Percentiles rank a stretch among this genome's conserved stretches.
Conservation (phyloP, 2,329 filamentous ascomycete species). For the Cordyceps cicadae region DNA sequence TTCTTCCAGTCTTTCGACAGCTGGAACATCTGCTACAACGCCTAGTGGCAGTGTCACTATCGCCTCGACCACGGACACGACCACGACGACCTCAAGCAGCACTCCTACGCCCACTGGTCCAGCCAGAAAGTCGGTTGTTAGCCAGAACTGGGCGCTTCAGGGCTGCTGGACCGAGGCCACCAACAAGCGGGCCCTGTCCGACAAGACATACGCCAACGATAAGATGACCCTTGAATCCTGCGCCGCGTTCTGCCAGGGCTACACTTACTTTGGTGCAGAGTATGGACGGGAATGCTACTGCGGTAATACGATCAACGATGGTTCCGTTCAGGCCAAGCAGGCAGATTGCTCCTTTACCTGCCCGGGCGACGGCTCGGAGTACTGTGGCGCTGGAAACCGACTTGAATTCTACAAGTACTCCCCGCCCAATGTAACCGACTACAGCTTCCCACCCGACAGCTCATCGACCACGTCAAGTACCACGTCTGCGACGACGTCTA, state of each 20-base stretch:
- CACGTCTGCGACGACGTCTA: neutral
- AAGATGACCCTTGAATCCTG: slow-evolving; percentile 29
- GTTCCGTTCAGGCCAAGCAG: slow-evolving; percentile 22
- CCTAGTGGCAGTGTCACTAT: neutral
- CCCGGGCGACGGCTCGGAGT: slow-evolving; percentile 23
- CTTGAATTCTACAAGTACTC: slow-evolving; percentile 26
- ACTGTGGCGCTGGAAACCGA: slow-evolving; percentile 27
- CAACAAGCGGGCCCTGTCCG: slow-evolving; percentile 23
- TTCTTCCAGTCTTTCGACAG: neutral
- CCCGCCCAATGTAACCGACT: neutral
- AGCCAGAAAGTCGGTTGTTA: slow-evolving; percentile 18
- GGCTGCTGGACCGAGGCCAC: slow-evolving; percentile 31
- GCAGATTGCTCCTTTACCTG: slow-evolving; percentile 27
- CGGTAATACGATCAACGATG: slow-evolving; percentile 24
- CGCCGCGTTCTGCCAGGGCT: slow-evolving; percentile 23
- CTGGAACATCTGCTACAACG: neutral
- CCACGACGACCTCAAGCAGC: slow-evolving; percentile 13
- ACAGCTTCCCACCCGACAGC: neutral
- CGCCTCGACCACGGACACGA: neutral
- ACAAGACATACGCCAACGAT: slow-evolving; percentile 22
- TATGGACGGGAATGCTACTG: slow-evolving; percentile 33
- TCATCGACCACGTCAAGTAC: neutral
- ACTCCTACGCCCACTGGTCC: slow-evolving; percentile 19
- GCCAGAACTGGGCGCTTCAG: slow-evolving; percentile 22
- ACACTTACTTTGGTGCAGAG: slow-evolving; percentile 25